Evolutionary conservation across 441 rosid genomes (phyloP).

Genomic region (Aquilaria agallochum): DNA sequence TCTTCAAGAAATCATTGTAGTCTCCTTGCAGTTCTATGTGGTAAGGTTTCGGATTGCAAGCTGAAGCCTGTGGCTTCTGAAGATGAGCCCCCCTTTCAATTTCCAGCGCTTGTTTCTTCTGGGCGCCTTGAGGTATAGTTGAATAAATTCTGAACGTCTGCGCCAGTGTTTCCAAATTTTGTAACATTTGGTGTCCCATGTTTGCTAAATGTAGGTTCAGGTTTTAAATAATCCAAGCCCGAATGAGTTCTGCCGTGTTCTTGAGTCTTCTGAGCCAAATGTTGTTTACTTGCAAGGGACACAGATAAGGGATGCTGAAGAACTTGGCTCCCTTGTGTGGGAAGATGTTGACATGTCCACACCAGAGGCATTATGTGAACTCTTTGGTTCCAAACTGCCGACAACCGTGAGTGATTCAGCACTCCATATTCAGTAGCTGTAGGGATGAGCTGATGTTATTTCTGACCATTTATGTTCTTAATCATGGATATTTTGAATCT

Average conservation of each 20-base stretch:
- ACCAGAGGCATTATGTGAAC: conserved; percentile 59
- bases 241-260: conserved; percentile 59
- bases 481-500: too few species aligned
- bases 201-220: conserved; percentile 62
- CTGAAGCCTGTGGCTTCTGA: conserved; percentile 39
- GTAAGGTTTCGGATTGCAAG: conserved; percentile 41
- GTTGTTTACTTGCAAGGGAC: conserved; percentile 89
- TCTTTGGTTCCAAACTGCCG: conserved; percentile 76
- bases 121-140: conserved; percentile 83
- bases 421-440: conserved; percentile 4
- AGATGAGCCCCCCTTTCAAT: conserved; percentile 58
- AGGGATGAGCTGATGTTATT: too few species aligned
- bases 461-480: too few species aligned
- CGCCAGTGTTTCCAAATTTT: conserved; percentile 2
- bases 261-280: conserved; percentile 59
- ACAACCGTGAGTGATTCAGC: conserved; percentile 60
- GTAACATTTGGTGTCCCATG: neutral
- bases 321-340: conserved; percentile 65
- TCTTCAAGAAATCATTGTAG: conserved; percentile 85
- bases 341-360: conserved; percentile 64
- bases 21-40: conserved; percentile 69
- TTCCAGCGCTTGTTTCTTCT: conserved; percentile 78
- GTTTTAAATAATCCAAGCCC: conserved; percentile 63
- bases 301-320: conserved; percentile 54
- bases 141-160: conserved; percentile 8